Evolutionary conservation across 306 rosid species (phyloP).

Genomic region (Acacia confusa): DNA sequence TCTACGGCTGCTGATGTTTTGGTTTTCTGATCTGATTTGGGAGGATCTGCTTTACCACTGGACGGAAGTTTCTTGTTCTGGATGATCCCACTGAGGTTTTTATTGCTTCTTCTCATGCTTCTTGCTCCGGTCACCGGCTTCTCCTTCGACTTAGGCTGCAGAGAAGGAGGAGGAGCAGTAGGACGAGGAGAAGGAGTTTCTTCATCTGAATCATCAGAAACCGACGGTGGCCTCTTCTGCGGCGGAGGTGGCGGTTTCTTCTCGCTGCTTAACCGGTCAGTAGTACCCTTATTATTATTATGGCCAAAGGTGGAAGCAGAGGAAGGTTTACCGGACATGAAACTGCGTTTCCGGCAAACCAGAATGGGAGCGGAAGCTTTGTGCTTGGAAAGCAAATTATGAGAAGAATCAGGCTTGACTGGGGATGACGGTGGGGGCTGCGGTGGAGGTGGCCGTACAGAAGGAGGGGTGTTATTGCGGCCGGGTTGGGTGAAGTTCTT

Average conservation of each 20-base stretch:
- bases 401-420: slow-evolving; percentile 41
- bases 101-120: slow-evolving; percentile 64
- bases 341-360: slow-evolving; percentile 76
- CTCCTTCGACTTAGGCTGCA: slow-evolving; percentile 43
- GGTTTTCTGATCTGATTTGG: slow-evolving; percentile 46
- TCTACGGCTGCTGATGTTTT: slow-evolving; percentile 40
- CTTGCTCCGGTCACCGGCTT: slow-evolving; percentile 71
- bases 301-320: slow-evolving; percentile 30
- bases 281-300: slow-evolving; percentile 42
- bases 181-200: slow-evolving; percentile 34
- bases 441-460: slow-evolving; percentile 30
- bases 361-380: slow-evolving; percentile 64
- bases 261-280: slow-evolving; percentile 41
- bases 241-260: slow-evolving; percentile 43
- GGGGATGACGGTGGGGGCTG: slow-evolving; percentile 19
- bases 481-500: slow-evolving; percentile 38
- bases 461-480: slow-evolving; percentile 25
- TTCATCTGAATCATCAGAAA: slow-evolving; percentile 40
- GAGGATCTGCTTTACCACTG: slow-evolving; percentile 40
- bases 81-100: slow-evolving; percentile 35
- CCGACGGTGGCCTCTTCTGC: slow-evolving; percentile 35
- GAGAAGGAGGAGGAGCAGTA: slow-evolving; percentile 19
- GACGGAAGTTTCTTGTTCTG: slow-evolving; percentile 45
- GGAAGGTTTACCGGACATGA: slow-evolving; percentile 50
- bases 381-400: slow-evolving; percentile 47